Evolutionary conservation across 768 basidiomycete species (phyloP), one percentile per base, ranked within the genome.

Genomic region (Leucocoprinus birnbaumii): DNA sequence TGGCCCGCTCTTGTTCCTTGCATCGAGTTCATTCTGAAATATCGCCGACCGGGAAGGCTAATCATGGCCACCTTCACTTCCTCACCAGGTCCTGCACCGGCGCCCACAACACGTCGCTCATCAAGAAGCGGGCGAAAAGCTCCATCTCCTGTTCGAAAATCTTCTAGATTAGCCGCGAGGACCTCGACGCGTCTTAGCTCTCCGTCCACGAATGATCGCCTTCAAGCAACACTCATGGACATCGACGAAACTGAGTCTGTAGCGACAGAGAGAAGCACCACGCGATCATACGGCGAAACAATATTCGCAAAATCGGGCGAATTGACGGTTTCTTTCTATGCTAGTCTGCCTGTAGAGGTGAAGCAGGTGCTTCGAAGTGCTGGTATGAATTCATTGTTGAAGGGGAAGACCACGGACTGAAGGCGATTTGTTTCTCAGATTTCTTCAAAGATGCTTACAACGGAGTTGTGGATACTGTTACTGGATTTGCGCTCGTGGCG

Each of bases 221-320:
- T 31, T 11, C 61, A 56, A 56, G 78, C 80, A 4, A 45, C 53
- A 16, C 51, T 52, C 25, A 73, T 90, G 88, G 88, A 90, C 55
- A 71, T 88, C 26, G 88, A 89, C 62, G 84, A 84, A 42, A 65
- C 65, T 21, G 70, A 69, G 0, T 77, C 77, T 21, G 62, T 71
- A 2, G 59, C 62, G 42, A 69, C 73, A 19, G 78, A 77, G 47
- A 63, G 68, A 55, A 67, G 66, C 47, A 60, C 65, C 19, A 68
- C 71, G 49, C 75, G 66, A 46, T 51, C 66, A 43, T 67, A 63
- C 57, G 65, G 62, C 63, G 85, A 76, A 67, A 72, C 61, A 11
- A 59, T 84, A 27, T 89, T 86, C 67, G 87, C 89, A 46, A 86
- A 86, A 67, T 88, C 88, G 31, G 81, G 87, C 59, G 85, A 91